Evolutionary conservation across 495 filamentous ascomycete genomes (phyloP), one percentile per base, ranked within the genome.

Genomic region (Recurvomyces mirabilis): DNA sequence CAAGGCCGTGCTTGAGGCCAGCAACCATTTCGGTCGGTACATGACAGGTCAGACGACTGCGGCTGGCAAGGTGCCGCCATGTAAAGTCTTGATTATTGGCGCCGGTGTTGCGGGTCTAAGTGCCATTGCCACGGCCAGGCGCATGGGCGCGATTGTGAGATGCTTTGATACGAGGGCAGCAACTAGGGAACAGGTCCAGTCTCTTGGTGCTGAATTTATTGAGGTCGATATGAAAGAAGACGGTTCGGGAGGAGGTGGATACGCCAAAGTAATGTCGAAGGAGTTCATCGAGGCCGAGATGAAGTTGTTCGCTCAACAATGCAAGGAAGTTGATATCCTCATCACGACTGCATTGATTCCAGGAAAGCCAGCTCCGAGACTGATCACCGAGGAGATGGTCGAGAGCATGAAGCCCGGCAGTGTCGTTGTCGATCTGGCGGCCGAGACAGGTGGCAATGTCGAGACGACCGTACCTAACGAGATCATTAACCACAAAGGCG

Each of bases 241-340:
- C 45, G 84, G 83, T 12, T 72, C 80, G n/a, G 84, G 83, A 1
- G 72, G 79, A 13, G 84, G 84, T 17, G 84, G 84, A 10, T 89
- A 89, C 47, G 82, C 79, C 26, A 89, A 89, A 52, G 81, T 84
- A 55, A 89, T 89, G 84, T 86, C 82, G 40, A 82, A 84, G 51
- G 83, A 87, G 58, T 89, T 89, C 58, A 84, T 85, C 57, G 83
- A 82, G 46, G 83, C 83, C 6, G 84, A 89, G 56, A 87, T 86
- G 83, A 85, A 81, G 59, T 68, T 89, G 20, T 89, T 89, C 54
- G 75, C 80, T 54, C 78, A 87, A 53, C 84, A 87, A 56, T 80
- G 79, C 43, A 72, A 71, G 13, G 83, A 88, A 31, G 82, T 87
- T n/a, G 84, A 89, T 57, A 89, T 89, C 41, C 77, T 89, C 34